Conservation (phyloP, 2,329 filamentous ascomycete species). For the Paraphoma chrysanthemicola region DNA sequence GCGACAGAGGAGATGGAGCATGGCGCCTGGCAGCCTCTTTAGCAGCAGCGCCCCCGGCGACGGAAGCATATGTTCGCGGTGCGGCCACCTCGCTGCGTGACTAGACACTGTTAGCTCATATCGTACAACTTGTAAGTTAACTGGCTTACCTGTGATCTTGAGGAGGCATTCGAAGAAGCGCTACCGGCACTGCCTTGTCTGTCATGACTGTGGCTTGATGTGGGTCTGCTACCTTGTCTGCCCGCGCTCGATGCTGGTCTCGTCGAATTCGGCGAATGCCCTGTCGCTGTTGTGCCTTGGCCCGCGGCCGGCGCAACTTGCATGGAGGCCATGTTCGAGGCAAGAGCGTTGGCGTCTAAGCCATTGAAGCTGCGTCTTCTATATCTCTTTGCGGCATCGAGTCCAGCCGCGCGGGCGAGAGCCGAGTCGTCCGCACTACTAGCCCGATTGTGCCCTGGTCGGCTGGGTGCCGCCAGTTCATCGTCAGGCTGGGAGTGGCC, state of each 20-base stretch:
- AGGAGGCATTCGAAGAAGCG: slow-evolving; percentile 41
- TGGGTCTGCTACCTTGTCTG: slow-evolving; percentile 37
- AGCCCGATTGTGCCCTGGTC: slow-evolving; percentile 62
- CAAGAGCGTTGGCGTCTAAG: slow-evolving; percentile 51
- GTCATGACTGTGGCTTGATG: slow-evolving; percentile 45
- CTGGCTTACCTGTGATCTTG: slow-evolving; percentile 42
- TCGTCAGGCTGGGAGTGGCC: slow-evolving; percentile 55
- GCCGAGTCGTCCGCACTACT: slow-evolving; percentile 75
- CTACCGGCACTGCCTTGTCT: slow-evolving; percentile 49
- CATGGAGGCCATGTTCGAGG: slow-evolving; percentile 23
- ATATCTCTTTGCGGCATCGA: slow-evolving; percentile 77
- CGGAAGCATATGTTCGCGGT: slow-evolving; percentile 24
- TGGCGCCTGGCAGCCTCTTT: slow-evolving; percentile 51
- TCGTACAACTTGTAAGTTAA: not conserved
- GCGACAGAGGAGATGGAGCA: slow-evolving; percentile 57
- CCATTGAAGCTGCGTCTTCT: slow-evolving; percentile 83
- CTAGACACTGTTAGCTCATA: slow-evolving; percentile 12
- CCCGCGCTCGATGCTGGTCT: slow-evolving; percentile 40
- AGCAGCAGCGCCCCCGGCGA: slow-evolving; percentile 17
- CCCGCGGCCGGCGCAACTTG: slow-evolving; percentile 14
- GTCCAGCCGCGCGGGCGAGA: slow-evolving; percentile 61
- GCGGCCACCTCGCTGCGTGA: slow-evolving; percentile 31
- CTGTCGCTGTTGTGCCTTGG: slow-evolving; percentile 18
- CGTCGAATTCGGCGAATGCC: slow-evolving; percentile 18
- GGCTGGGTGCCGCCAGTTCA: slow-evolving; percentile 23